Conservation (phyloP, 768 basidiomycete species). For the Roridomyces roridus region DNA sequence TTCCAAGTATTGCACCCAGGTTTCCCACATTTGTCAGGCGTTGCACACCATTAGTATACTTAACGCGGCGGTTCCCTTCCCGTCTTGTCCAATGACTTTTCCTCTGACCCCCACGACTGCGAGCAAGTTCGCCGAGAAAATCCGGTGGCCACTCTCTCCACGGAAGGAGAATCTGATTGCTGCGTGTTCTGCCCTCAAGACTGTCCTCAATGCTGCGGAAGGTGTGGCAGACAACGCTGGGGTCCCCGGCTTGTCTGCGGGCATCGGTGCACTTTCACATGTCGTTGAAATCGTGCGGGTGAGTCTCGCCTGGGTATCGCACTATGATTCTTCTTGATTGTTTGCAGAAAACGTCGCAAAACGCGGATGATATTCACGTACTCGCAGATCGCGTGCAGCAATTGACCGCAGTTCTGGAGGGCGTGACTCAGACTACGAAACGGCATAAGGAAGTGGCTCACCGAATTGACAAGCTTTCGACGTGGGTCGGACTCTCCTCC, state of each 20-base stretch:
- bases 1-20: no score
- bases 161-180: neutral
- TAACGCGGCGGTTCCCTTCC: no score
- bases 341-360: constrained; percentile 7
- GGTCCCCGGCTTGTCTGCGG: neutral
- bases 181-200: neutral
- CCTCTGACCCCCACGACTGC: no score
- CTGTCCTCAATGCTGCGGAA: neutral
- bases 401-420: neutral
- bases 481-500: no score
- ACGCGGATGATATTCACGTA: constrained; percentile 6
- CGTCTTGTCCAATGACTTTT: no score
- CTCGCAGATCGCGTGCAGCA: neutral
- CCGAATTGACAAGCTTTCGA: neutral
- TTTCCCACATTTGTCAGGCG: no score
- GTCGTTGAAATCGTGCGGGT: constrained; percentile 6
- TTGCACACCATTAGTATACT: no score
- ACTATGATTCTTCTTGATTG: neutral
- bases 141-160: no score
- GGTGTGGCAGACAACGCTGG: neutral
- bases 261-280: neutral
- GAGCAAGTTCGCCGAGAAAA: no score
- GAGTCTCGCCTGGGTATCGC: no score
- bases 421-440: neutral
- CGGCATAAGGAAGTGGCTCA: neutral